These are phyloP conservation scores for Arthroderma uncinatum DNA, from an alignment of 2,329 filamentous ascomycete species.

Conservation along the genomic window DNA sequence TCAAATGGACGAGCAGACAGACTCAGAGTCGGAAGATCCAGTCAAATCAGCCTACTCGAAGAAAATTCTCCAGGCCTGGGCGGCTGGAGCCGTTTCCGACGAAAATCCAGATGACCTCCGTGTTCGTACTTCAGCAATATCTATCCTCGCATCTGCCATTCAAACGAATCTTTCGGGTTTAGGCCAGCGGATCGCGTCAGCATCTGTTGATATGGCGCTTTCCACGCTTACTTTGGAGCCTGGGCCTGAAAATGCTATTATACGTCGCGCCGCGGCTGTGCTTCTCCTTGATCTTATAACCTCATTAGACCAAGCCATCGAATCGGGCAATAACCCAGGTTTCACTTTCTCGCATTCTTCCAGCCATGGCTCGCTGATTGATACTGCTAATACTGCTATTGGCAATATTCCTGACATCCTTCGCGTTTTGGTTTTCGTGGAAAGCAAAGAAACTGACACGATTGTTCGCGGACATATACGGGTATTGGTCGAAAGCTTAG, in stretches of 20 bases:
- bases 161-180: constrained; percentile 32
- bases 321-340: constrained; percentile 24
- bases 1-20: constrained; percentile 14
- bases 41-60: constrained; percentile 26
- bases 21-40: constrained; percentile 27
- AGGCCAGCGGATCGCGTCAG: constrained; percentile 25
- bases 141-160: constrained; percentile 33
- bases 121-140: constrained; percentile 33
- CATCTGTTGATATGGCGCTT: constrained; percentile 31
- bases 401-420: constrained; percentile 32
- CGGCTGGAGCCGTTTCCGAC: constrained; percentile 27
- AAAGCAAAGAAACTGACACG: constrained; percentile 28
- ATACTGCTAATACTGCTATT: constrained; percentile 19
- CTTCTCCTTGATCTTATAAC: constrained; percentile 33
- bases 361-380: background rate
- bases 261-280: constrained; percentile 32
- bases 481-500: constrained; percentile 31
- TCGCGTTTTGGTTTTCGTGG: constrained; percentile 28
- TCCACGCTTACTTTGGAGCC: constrained; percentile 30
- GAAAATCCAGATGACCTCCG: constrained; percentile 35
- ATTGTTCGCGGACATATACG: constrained; percentile 33
- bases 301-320: constrained; percentile 28
- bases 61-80: constrained; percentile 33
- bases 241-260: constrained; percentile 29
- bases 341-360: constrained; percentile 29